Evolutionary conservation across 352 stramenopile species (phyloP), one percentile per base, ranked within the genome.

Genomic region (Phytophthora idaei): DNA sequence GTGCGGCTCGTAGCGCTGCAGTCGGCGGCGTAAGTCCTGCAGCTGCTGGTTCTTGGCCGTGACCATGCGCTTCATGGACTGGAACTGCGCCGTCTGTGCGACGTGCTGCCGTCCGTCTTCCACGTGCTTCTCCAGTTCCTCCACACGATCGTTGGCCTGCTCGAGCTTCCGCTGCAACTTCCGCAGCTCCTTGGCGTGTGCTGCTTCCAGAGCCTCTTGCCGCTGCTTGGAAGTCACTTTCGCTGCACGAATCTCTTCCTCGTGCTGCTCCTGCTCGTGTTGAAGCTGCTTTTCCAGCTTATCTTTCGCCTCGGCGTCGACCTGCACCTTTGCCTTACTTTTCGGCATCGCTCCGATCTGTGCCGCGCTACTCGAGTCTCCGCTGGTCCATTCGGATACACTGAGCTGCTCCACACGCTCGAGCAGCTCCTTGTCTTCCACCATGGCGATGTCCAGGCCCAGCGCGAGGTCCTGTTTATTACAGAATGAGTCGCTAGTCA

Each of bases 21-120:
- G 68, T 11, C 85, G 80, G n/a, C 75, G 72, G 27, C 89, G 84
- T 53, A 93, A 64, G 21, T 78, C 81, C 17, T 76, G 74, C 17
- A 95, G 80, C 73, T 93, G 77, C 49, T 92, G 78, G 69, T 94
- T 96, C 73, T 96, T 96, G 57, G 83, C 72, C 10, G 71, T 78
- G 27, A 96, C 83, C 75, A 93, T 90, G 31, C 76, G 74, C 71
- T 94, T 94, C 82, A 96, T 87, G 49, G 80, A 58, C 64, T 92
- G 83, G 73, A 96, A 96, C 77, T 95, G 87, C 64, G 85, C 80
- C 51, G 84, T 92, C 71, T 93, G 78, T 10, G 85, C 74, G 21
- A 94, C 71, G 66, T 94, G 85, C 69, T 89, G 75, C 49, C 83
- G 69, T 32, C 64, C 69, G 39, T 93, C 83, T 46, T 90, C 81